These are phyloP conservation scores for Xanthoconium stramineum DNA, from an alignment of 768 basidiomycete genomes.

Conservation along the genomic window DNA sequence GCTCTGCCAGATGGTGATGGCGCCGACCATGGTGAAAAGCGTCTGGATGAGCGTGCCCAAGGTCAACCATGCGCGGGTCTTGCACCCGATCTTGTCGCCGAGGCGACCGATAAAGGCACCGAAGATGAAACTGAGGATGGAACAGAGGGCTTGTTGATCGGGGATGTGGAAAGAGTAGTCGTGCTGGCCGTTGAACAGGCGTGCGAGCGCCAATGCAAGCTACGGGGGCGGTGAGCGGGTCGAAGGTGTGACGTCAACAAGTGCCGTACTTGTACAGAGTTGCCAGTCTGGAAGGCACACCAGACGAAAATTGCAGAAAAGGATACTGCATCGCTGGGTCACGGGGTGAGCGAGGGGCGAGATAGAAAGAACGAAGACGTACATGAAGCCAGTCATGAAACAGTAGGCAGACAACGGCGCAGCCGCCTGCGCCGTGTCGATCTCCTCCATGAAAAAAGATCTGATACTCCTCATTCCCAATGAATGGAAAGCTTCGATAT, in stretches of 20 bases:
- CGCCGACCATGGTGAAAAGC: constrained; percentile 69
- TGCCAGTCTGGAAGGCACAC: constrained; percentile 85
- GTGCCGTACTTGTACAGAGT: constrained; percentile 64
- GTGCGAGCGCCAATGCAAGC: constrained; percentile 76
- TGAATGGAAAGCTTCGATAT: constrained; percentile 13
- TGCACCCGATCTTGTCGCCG: constrained; percentile 78
- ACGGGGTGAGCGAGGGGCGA: not conserved
- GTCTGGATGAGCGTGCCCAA: constrained; percentile 71
- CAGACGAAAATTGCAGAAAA: constrained; percentile 82
- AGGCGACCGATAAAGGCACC: constrained; percentile 79
- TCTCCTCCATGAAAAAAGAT: constrained; percentile 20
- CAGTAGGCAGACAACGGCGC: constrained; percentile 62
- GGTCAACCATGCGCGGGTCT: constrained; percentile 73
- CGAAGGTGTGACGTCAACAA: not conserved
- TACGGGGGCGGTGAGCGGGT: constrained; percentile 28
- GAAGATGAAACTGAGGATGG: constrained; percentile 70
- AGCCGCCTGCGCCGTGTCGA: constrained; percentile 34
- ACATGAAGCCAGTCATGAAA: constrained; percentile 83
- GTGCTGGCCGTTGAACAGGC: constrained; percentile 60
- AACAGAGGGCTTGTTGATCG: constrained; percentile 81
- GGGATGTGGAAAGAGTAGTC: constrained; percentile 69
- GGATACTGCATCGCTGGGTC: constrained; percentile 58
- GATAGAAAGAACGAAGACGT: constrained; percentile 22
- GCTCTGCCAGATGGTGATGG: constrained; percentile 70
- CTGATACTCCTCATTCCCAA: constrained; percentile 9